Conservation (phyloP, 2,329 filamentous ascomycete genomes). For the Chaetomium strumarium region DNA sequence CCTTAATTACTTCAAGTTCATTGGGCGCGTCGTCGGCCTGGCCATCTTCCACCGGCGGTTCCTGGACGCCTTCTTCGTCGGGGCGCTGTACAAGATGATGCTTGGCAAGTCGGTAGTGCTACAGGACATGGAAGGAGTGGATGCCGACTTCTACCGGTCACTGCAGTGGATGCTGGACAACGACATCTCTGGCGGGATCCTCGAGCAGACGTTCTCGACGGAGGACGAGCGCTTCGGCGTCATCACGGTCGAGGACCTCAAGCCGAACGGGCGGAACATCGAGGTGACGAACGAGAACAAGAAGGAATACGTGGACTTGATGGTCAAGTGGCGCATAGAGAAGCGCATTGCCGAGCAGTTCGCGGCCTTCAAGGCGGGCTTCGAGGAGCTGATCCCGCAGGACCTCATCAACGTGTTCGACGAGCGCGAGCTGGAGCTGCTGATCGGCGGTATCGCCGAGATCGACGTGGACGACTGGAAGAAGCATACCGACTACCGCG, state of each 20-base stretch:
- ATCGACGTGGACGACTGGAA: slow-evolving; percentile 99
- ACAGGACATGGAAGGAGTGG: slow-evolving; percentile 97
- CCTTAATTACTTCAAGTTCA: slow-evolving; percentile 99
- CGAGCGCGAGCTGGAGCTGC: slow-evolving; percentile 89
- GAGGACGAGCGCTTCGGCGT: slow-evolving; percentile 97
- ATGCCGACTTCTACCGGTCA: slow-evolving; percentile 95
- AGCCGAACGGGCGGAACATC: slow-evolving; percentile 82
- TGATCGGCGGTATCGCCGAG: slow-evolving; percentile 98
- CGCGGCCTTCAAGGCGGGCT: slow-evolving; percentile 93
- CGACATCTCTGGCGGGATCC: slow-evolving; percentile 82
- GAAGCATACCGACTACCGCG: slow-evolving; percentile 98
- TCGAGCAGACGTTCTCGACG: slow-evolving; percentile 94
- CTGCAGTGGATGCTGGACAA: slow-evolving; percentile 98
- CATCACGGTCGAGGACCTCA: slow-evolving; percentile 87
- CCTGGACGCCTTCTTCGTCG: slow-evolving; percentile 98
- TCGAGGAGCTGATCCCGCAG: slow-evolving; percentile 93
- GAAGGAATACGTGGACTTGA: slow-evolving; percentile 95
- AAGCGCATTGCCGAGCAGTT: slow-evolving; percentile 98
- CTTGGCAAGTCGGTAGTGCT: slow-evolving; percentile 85
- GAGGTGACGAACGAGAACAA: slow-evolving; percentile 99
- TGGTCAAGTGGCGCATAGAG: slow-evolving; percentile 98
- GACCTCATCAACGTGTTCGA: slow-evolving; percentile 98
- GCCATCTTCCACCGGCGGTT: slow-evolving; percentile 98
- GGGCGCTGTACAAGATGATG: slow-evolving; percentile 99
- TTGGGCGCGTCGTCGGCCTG: slow-evolving; percentile 90